A percentile compares a stretch with the other conserved stretches of the same genome.
These are phyloP conservation scores for Cryphonectria radicalis DNA, from an alignment of 2,329 filamentous ascomycete species.

Conservation along the genomic window DNA sequence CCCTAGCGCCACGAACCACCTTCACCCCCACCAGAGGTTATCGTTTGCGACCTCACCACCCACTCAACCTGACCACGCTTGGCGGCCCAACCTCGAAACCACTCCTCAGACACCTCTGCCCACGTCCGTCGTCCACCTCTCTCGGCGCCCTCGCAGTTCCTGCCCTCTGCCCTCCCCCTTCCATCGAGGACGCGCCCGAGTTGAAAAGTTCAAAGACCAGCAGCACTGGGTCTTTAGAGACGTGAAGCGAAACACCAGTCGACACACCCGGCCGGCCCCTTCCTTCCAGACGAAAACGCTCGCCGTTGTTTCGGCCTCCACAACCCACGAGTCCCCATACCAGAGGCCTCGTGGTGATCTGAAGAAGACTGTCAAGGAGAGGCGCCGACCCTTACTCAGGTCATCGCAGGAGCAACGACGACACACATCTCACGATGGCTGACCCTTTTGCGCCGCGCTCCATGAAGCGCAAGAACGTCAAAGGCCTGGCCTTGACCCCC, in stretches of 20 bases:
- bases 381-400: neutral
- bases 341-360: conserved; percentile 11
- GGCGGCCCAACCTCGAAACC: conserved; percentile 14
- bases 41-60: conserved; percentile 14
- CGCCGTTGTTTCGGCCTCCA: conserved; percentile 15
- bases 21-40: conserved; percentile 19
- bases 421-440: conserved; percentile 53
- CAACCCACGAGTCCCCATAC: conserved; percentile 10
- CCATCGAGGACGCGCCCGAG: neutral
- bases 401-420: neutral
- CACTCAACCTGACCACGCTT: conserved; percentile 13
- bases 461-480: conserved; percentile 99
- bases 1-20: conserved; percentile 10
- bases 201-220: neutral
- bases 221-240: neutral
- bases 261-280: conserved; percentile 18
- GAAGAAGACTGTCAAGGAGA: neutral
- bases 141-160: neutral
- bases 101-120: neutral
- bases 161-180: neutral
- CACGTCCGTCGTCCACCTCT: neutral
- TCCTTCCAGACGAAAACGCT: conserved; percentile 14
- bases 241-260: neutral
- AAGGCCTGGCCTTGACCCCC: conserved; percentile 86
- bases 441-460: conserved; percentile 71